phyloP scores from a whole-genome alignment of 371 early-diverging fungal genomes.

The Mortierella sp. region DNA sequence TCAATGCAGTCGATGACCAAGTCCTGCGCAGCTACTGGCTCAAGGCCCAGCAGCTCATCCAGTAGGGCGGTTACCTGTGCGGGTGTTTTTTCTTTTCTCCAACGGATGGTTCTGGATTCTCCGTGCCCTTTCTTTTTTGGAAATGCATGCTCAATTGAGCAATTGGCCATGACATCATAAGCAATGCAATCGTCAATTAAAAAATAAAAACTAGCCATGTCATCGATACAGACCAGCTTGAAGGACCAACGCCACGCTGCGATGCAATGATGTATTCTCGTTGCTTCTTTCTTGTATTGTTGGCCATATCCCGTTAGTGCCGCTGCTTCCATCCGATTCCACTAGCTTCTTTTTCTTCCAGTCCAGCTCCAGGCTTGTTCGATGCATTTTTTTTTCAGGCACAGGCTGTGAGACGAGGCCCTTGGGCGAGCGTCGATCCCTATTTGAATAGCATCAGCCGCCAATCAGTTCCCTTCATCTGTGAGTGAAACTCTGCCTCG shows the following conservation, averaged over 20 bases:
- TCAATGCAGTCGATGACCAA: conserved; percentile 25
- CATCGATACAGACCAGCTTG: no score
- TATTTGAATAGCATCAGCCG: no score
- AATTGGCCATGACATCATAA: no score
- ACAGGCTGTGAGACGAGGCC: not conserved
- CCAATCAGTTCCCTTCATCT: no score
- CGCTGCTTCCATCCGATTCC: not conserved
- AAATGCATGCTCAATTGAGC: no score
- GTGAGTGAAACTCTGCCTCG: no score
- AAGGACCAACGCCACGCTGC: no score
- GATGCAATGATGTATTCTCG: conserved; percentile 21
- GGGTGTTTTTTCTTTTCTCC: not conserved
- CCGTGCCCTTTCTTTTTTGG: not conserved
- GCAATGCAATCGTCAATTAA: no score
- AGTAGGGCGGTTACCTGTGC: not conserved
- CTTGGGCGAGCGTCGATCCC: not conserved
- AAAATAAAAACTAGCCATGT: no score
- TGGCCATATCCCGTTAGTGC: not conserved
- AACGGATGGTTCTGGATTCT: not conserved
- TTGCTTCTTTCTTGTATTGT: conserved; percentile 24
- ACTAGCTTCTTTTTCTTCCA: not conserved
- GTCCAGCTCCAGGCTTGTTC: not conserved
- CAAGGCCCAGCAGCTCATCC: conserved; percentile 26
- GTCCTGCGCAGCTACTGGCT: conserved; percentile 25
- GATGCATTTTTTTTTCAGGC: not conserved